Percentiles rank a stretch among this genome's conserved stretches.
Evolutionary conservation across 1,139 yeast genomes (phyloP).

Genomic region (Pichiaceae sp.): DNA sequence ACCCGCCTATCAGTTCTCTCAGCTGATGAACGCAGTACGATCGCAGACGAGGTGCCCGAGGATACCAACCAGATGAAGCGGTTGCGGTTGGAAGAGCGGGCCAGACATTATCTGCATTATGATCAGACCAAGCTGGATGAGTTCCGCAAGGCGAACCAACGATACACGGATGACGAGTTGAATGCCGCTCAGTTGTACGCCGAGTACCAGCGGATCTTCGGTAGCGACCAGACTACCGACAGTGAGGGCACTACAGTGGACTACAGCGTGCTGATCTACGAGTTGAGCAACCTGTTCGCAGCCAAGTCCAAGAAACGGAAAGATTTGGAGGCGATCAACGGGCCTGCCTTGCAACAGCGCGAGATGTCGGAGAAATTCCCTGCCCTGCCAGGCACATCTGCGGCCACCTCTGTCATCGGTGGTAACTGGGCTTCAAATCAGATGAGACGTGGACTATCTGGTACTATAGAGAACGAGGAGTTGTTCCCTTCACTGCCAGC

Average conservation of each 20-base stretch:
- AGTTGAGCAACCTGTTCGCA: conserved; percentile 48
- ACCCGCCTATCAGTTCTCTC: conserved; percentile 60
- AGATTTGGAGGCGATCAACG: conserved; percentile 21
- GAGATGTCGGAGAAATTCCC: conserved; percentile 42
- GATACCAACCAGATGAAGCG: conserved; percentile 46
- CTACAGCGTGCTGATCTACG: conserved; percentile 43
- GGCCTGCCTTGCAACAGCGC: conserved; percentile 11
- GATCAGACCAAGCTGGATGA: conserved; percentile 36
- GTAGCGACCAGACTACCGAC: conserved; percentile 21
- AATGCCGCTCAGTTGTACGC: conserved; percentile 40
- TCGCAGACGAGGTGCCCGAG: conserved; percentile 22
- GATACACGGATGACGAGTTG: conserved; percentile 39
- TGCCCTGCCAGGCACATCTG: conserved; percentile 32
- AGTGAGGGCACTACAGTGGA: conserved; percentile 30
- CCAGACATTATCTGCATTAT: conserved; percentile 64
- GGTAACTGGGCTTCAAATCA: conserved; percentile 1
- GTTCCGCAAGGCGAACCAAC: conserved; percentile 43
- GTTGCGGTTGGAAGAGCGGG: conserved; percentile 74
- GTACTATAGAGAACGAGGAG: not conserved
- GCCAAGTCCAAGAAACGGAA: conserved; percentile 26
- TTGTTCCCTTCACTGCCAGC: conserved; percentile 13
- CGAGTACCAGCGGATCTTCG: conserved; percentile 47
- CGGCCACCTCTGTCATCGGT: not conserved
- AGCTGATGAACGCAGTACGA: conserved; percentile 4
- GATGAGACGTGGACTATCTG: conserved; percentile 17